Evolutionary conservation across 2,329 filamentous ascomycete species (phyloP), one percentile per base, ranked within the genome.

Genomic region (Aureobasidium lini): DNA sequence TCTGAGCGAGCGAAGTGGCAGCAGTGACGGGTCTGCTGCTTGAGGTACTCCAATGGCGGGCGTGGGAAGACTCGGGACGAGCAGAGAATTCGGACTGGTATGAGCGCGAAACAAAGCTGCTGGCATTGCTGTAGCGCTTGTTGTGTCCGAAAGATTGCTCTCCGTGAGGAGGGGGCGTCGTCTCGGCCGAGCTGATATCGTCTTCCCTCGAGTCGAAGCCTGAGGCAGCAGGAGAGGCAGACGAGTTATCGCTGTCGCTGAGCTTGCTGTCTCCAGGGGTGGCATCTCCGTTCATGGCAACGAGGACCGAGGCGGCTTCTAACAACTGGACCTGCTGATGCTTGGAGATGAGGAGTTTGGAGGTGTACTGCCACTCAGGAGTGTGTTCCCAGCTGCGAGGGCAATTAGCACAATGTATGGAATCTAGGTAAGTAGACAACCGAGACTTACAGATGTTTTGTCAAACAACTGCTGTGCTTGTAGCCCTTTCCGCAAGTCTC

Each of bases 381-480:
- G 95, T 95, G 77, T 99, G 94, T 79, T 99, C 94, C 94, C 94
- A 99, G 82, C 93, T 99, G 84, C 60, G 43, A 28, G 43, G 47
- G 9, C 10, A n/a, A 42, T 53, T 31, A 60, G 60, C 44, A 54
- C 16, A 18, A 10, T 46, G 37, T 6, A 15, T 28, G 15, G 6
- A 46, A 6, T 44, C 43, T 28, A 37, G 48, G 47, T 56, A 9
- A 49, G 49, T 40, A 37, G 32, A 16, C 3, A 79, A 82, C 85
- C 48, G 82, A 79, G 82, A 96, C 94, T 84, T 86, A 97, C 94
- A 96, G 88, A 86, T 99, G 94, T 85, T 97, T 99, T 75, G 90
- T 95, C 81, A 99, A 85, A 85, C 94, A 99, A 81, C 94, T 97
- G 85, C 92, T 95, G 83, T 99, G 94, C 86, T 99, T 99, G 85